A percentile compares a stretch with the other conserved stretches of the same genome.
Conservation (phyloP, 2,329 filamentous ascomycete genomes). For the Sporothrix pseudoabietina region DNA sequence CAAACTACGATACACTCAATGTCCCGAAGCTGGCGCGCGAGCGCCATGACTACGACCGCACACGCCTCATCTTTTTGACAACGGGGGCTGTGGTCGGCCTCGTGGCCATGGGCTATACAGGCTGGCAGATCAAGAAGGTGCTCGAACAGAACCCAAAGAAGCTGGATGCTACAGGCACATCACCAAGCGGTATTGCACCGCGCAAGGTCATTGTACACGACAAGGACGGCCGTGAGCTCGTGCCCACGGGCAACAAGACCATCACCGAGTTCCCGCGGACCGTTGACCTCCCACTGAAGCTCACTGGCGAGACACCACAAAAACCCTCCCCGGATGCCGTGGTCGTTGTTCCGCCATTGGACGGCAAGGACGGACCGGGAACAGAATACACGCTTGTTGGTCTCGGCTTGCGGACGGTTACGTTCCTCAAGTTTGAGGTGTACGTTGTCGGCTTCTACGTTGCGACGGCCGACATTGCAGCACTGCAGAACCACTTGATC, state of each 20-base stretch:
- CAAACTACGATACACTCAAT: slow-evolving; percentile 53
- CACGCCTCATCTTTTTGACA: slow-evolving; percentile 55
- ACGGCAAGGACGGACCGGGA: slow-evolving; percentile 27
- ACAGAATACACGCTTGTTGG: slow-evolving; percentile 86
- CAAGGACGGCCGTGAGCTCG: slow-evolving; percentile 70
- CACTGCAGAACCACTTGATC: slow-evolving; percentile 76
- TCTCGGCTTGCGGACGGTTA: slow-evolving; percentile 84
- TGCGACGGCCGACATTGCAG: slow-evolving; percentile 76
- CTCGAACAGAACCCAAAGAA: slow-evolving; percentile 40
- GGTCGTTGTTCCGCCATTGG: not conserved
- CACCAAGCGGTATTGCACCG: slow-evolving; percentile 51
- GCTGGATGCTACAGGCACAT: slow-evolving; percentile 48
- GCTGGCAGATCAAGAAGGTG: slow-evolving; percentile 53
- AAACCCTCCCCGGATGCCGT: not conserved
- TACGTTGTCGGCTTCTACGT: slow-evolving; percentile 95
- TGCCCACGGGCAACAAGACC: slow-evolving; percentile 79
- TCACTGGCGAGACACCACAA: slow-evolving; percentile 22
- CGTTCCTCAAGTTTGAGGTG: slow-evolving; percentile 85
- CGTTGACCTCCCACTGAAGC: slow-evolving; percentile 60
- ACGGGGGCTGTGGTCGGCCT: slow-evolving; percentile 55
- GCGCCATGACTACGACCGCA: slow-evolving; percentile 53
- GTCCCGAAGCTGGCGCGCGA: slow-evolving; percentile 52
- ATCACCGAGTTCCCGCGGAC: slow-evolving; percentile 77
- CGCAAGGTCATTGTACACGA: slow-evolving; percentile 65
- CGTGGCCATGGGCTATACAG: slow-evolving; percentile 55